phyloP scores from a whole-genome alignment of 345 rosid genomes.

The Acer campestre region DNA sequence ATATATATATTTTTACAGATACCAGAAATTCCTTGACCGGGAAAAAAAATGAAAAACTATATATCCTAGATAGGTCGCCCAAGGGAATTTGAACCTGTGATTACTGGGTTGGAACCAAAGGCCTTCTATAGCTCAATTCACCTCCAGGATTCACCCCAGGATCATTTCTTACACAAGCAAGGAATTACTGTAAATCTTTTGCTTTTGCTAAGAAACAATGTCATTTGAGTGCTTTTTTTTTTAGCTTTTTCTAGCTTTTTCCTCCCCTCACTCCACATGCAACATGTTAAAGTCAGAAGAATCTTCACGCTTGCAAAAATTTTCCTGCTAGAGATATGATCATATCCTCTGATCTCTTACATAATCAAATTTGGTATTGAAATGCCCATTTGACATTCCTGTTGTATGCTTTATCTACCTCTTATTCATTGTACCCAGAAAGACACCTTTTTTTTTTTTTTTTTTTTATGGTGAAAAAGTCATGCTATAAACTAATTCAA shows the following conservation, averaged over 20 bases:
- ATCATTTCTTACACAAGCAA: constrained; percentile 30
- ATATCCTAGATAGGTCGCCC: no score
- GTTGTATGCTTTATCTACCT: constrained; percentile 6
- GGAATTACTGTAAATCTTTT: background rate
- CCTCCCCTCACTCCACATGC: constrained; percentile 11
- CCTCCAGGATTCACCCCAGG: constrained; percentile 17
- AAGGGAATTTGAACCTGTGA: background rate
- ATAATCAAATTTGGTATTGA: constrained; percentile 1
- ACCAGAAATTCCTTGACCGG: background rate
- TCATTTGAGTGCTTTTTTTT: background rate
- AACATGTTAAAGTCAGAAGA: constrained; percentile 19
- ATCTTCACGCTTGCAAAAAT: constrained; percentile 13
- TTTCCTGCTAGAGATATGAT: constrained; percentile 6
- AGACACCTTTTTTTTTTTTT: background rate
- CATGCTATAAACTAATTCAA: background rate
- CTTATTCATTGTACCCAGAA: constrained; percentile 2
- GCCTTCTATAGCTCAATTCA: background rate
- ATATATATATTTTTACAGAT: no score
- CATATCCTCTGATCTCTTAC: constrained; percentile 13
- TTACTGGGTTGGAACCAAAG: background rate
- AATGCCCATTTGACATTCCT: constrained; percentile 9
- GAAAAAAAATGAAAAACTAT: no score
- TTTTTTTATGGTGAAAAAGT: background rate
- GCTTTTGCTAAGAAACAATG: constrained; percentile 11
- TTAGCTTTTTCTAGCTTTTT: background rate